Conservation (phyloP, 306 rosid species). For the Gynostemma pentaphyllum region DNA sequence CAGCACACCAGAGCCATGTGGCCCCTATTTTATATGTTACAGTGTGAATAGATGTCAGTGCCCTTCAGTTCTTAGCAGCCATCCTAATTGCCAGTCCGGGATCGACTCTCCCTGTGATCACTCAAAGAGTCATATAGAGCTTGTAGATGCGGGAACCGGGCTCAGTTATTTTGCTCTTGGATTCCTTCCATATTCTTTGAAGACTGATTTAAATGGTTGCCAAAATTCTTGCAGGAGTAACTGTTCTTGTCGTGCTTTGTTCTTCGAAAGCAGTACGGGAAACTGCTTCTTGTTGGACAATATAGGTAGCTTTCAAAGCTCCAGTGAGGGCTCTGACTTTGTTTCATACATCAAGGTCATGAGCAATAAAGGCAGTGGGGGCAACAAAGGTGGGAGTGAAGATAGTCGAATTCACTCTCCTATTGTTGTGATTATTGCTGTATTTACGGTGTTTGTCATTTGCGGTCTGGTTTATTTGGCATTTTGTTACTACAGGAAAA, state of each 20-base stretch:
- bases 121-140: constrained; percentile 16
- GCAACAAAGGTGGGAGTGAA: constrained; percentile 21
- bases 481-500: constrained; percentile 32
- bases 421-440: constrained; percentile 39
- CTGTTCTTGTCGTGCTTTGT: constrained; percentile 73
- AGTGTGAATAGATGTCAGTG: constrained; percentile 45
- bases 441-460: constrained; percentile 37
- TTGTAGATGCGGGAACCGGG: constrained; percentile 41
- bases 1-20: constrained; percentile 70
- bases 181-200: constrained; percentile 45
- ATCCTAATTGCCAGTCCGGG: constrained; percentile 44
- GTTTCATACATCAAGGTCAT: constrained; percentile 59
- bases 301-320: constrained; percentile 62
- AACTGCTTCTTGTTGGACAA: constrained; percentile 52
- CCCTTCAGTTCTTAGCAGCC: constrained; percentile 55
- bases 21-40: constrained; percentile 40
- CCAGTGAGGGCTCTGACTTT: constrained; percentile 33
- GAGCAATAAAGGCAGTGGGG: constrained; percentile 18
- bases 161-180: constrained; percentile 57
- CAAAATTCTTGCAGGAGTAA: constrained; percentile 43
- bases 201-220: constrained; percentile 49
- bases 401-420: constrained; percentile 24
- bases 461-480: constrained; percentile 35
- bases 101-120: constrained; percentile 41
- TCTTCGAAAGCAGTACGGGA: constrained; percentile 64